Percentiles rank a stretch among this genome's conserved stretches.
These are phyloP conservation scores for Typha latifolia DNA, from an alignment of 176 grass and related monocot species.

Conservation along the genomic window DNA sequence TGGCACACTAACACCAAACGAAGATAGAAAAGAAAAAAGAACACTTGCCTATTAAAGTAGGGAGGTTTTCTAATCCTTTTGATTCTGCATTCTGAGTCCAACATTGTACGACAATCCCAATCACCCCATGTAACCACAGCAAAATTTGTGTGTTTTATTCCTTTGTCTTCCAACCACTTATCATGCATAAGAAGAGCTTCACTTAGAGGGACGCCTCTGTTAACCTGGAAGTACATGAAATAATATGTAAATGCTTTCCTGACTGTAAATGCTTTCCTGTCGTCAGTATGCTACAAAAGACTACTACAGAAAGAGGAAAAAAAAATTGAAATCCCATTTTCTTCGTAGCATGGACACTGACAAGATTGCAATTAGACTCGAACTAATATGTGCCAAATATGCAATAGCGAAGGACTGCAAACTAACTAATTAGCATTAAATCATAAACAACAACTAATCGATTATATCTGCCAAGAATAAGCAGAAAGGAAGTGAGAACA, in stretches of 20 bases:
- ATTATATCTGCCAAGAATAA: too few species aligned
- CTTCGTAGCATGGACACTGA: too few species aligned
- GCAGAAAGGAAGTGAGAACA: too few species aligned
- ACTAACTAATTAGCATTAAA: too few species aligned
- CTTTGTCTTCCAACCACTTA: conserved; percentile 96
- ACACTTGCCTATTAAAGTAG: conserved; percentile 75
- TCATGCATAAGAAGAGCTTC: conserved; percentile 99
- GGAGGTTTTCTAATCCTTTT: conserved; percentile 90
- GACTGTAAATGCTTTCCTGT: background rate
- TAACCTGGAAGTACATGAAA: conserved; percentile 41
- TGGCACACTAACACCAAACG: background rate
- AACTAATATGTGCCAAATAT: too few species aligned
- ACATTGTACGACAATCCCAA: conserved; percentile 91
- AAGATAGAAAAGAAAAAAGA: background rate
- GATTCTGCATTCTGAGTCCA: conserved; percentile 89
- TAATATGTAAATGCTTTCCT: background rate
- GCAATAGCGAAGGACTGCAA: too few species aligned
- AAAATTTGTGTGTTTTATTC: conserved; percentile 89
- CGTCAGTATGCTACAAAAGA: background rate
- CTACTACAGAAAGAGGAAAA: background rate
- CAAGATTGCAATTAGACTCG: too few species aligned
- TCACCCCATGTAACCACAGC: conserved; percentile 91
- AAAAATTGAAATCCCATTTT: too few species aligned
- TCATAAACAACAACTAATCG: too few species aligned
- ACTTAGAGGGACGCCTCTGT: conserved; percentile 89